These are phyloP conservation scores for Trametes maxima DNA, from an alignment of 768 basidiomycete genomes.

Conservation along the genomic window DNA sequence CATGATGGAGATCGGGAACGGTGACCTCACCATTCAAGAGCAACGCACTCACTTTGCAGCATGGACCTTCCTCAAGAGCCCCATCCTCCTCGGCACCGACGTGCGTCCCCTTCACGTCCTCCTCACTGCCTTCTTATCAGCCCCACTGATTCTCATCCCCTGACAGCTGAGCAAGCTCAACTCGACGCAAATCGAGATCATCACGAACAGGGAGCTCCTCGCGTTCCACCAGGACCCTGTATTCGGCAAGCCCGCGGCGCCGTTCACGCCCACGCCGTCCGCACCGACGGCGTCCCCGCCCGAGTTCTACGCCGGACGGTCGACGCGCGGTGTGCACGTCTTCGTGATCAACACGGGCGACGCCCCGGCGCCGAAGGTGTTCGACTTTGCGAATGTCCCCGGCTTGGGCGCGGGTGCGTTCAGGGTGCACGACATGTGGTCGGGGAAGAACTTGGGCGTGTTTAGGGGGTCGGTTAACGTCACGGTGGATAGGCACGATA, in stretches of 20 bases:
- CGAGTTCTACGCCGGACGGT: constrained; percentile 53
- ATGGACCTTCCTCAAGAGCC: constrained; percentile 60
- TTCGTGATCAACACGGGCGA: constrained; percentile 54
- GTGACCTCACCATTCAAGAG: constrained; percentile 49
- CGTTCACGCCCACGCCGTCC: constrained; percentile 46
- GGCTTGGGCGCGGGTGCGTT: constrained; percentile 39
- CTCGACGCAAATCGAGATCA: constrained; percentile 47
- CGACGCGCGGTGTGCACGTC: constrained; percentile 53
- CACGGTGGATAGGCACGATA: constrained; percentile 52
- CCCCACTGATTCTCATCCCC: background rate
- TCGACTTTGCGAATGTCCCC: constrained; percentile 49
- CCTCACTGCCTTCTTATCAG: background rate
- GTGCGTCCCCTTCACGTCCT: constrained; percentile 32
- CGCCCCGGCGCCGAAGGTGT: constrained; percentile 43
- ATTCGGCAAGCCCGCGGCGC: constrained; percentile 48
- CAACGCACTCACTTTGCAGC: constrained; percentile 60
- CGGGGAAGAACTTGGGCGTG: constrained; percentile 45
- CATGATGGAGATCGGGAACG: constrained; percentile 59
- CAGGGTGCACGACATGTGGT: constrained; percentile 59
- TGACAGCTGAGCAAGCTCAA: constrained; percentile 44
- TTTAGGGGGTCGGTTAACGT: constrained; percentile 42
- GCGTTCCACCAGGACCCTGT: constrained; percentile 56
- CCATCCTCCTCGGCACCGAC: constrained; percentile 49
- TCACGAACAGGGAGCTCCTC: constrained; percentile 53
- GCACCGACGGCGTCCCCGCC: constrained; percentile 48